Evolutionary conservation across 805 yeast species (phyloP).

Genomic region (Kuraishia borneana): DNA sequence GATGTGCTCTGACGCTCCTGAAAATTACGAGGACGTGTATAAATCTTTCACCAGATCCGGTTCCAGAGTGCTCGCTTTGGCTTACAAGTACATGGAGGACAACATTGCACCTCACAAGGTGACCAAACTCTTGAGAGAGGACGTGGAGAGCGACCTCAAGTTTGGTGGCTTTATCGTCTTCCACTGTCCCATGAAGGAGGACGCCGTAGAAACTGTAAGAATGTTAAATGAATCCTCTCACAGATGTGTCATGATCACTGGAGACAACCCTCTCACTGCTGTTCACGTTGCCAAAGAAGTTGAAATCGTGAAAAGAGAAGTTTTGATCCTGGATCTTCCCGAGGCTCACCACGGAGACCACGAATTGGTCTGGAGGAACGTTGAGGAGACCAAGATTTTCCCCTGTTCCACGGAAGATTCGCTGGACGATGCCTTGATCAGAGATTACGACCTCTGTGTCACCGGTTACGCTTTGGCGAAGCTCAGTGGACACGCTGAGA

Average conservation of each 20-base stretch:
- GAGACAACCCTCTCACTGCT: slow-evolving; percentile 97
- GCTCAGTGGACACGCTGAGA: slow-evolving; percentile 55
- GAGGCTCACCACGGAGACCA: slow-evolving; percentile 53
- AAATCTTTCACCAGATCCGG: slow-evolving; percentile 92
- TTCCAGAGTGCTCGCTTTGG: slow-evolving; percentile 93
- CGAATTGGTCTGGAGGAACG: slow-evolving; percentile 74
- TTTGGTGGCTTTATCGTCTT: slow-evolving; percentile 94
- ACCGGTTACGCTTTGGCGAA: slow-evolving; percentile 83
- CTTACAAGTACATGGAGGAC: slow-evolving; percentile 60
- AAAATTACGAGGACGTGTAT: slow-evolving; percentile 70
- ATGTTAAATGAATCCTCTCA: slow-evolving; percentile 95
- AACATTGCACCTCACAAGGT: slow-evolving; percentile 36
- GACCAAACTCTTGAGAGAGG: slow-evolving; percentile 58
- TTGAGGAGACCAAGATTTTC: slow-evolving; percentile 60
- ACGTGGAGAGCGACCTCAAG: slow-evolving; percentile 58
- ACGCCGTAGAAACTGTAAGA: slow-evolving; percentile 80
- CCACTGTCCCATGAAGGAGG: slow-evolving; percentile 93
- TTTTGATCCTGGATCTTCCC: slow-evolving; percentile 77
- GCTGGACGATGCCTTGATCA: slow-evolving; percentile 45
- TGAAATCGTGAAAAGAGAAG: slow-evolving; percentile 72
- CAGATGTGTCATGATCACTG: slow-evolving; percentile 95
- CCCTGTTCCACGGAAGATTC: slow-evolving; percentile 54
- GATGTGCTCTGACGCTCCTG: slow-evolving; percentile 66
- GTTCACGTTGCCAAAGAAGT: slow-evolving; percentile 96
- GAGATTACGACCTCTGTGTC: slow-evolving; percentile 73